phyloP scores from a whole-genome alignment of 2,329 filamentous ascomycete species.

The Epichloe gansuensis region DNA sequence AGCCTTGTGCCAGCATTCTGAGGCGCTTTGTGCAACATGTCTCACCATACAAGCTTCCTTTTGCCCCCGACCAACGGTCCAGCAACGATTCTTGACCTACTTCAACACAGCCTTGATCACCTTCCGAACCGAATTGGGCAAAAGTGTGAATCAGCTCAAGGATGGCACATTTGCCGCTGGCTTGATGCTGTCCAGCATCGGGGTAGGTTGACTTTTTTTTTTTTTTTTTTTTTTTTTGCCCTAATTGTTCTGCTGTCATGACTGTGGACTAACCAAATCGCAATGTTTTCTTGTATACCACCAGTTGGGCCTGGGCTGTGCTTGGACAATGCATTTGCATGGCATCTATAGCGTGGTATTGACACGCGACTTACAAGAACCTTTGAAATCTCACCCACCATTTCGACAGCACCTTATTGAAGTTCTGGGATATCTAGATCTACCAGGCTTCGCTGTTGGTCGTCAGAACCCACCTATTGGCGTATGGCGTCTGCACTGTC shows the following conservation, averaged over 20 bases:
- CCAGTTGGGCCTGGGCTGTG: background rate
- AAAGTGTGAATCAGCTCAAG: background rate
- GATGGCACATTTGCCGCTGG: constrained; percentile 1
- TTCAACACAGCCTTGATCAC: background rate
- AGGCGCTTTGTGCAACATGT: background rate
- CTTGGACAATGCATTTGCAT: constrained; percentile 3
- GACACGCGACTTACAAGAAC: background rate
- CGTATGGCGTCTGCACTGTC: constrained; percentile 1
- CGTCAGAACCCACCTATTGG: constrained; percentile 1
- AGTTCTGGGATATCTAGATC: background rate
- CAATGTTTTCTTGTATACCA: no score
- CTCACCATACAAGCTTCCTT: background rate
- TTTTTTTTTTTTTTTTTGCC: background rate
- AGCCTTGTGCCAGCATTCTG: background rate
- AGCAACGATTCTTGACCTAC: background rate
- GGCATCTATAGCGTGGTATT: background rate
- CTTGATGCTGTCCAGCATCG: background rate
- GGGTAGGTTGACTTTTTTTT: background rate
- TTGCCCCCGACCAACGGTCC: background rate
- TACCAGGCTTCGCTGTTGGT: constrained; percentile 1
- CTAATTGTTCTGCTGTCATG: background rate
- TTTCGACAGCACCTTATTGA: background rate
- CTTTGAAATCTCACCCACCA: background rate
- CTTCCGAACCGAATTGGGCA: constrained; percentile 1
- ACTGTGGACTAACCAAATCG: background rate